Percentiles rank a stretch among this genome's conserved stretches.
These are phyloP conservation scores for Phyllostachys edulis DNA, from an alignment of 176 grass and related monocot species.

Conservation along the genomic window DNA sequence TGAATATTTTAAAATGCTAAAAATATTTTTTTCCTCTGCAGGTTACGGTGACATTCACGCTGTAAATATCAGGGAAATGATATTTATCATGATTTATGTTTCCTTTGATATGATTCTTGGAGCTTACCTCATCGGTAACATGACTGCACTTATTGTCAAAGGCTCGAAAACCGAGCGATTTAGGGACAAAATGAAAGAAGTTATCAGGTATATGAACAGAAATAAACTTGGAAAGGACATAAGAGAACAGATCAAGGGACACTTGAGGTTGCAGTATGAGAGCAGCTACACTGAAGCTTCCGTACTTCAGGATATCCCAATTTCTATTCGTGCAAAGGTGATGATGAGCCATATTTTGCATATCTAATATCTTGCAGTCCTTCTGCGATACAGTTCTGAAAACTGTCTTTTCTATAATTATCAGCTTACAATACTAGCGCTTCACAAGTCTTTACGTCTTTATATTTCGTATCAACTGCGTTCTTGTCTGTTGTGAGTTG, in stretches of 20 bases:
- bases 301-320: constrained; percentile 82
- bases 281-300: constrained; percentile 93
- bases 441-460: neutral
- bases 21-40: constrained; percentile 35
- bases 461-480: neutral
- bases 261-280: constrained; percentile 89
- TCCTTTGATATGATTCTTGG: constrained; percentile 99
- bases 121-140: constrained; percentile 96
- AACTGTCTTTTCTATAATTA: neutral
- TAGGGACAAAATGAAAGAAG: constrained; percentile 98
- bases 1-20: neutral
- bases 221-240: constrained; percentile 84
- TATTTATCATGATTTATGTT: constrained; percentile 98
- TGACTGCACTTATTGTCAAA: constrained; percentile 99
- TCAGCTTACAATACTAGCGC: neutral
- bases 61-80: constrained; percentile 93
- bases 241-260: constrained; percentile 87
- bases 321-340: constrained; percentile 95
- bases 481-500: constrained; percentile 17
- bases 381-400: neutral
- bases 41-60: constrained; percentile 99
- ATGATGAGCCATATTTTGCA: constrained; percentile 9
- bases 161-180: constrained; percentile 92
- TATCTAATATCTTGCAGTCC: neutral
- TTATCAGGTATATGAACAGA: constrained; percentile 94